Evolutionary conservation across 352 stramenopile genomes (phyloP).

Genomic region (Plasmopara muralis): DNA sequence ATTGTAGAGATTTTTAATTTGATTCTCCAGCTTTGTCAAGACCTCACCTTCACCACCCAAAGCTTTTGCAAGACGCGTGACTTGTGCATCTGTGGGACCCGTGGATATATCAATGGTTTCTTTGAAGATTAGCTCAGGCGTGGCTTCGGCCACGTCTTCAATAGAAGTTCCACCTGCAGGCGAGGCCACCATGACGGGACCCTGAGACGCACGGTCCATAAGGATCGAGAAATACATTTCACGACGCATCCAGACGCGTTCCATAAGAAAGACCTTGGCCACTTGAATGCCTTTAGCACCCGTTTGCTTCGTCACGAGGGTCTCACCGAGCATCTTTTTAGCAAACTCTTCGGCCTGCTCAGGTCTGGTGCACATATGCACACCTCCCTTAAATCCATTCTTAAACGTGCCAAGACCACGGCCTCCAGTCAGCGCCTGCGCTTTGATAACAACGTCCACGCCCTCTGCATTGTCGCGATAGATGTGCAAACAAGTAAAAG

Average conservation of each 20-base stretch:
- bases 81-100: constrained; percentile 83
- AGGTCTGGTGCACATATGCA: constrained; percentile 93
- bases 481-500: neutral
- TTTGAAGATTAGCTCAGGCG: constrained; percentile 91
- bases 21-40: constrained; percentile 54
- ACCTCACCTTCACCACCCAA: constrained; percentile 54
- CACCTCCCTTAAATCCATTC: constrained; percentile 96
- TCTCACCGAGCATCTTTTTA: constrained; percentile 90
- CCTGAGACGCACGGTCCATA: constrained; percentile 94
- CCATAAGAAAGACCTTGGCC: constrained; percentile 89
- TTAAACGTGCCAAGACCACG: constrained; percentile 94
- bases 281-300: constrained; percentile 82
- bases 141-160: constrained; percentile 94
- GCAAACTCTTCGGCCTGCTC: constrained; percentile 76
- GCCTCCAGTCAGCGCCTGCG: constrained; percentile 95
- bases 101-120: constrained; percentile 93
- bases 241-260: constrained; percentile 89
- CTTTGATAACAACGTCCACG: constrained; percentile 94
- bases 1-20: constrained; percentile 90
- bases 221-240: constrained; percentile 99
- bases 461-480: constrained; percentile 30
- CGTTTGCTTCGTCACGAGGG: constrained; percentile 96
- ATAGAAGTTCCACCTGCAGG: constrained; percentile 92
- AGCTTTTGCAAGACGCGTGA: constrained; percentile 63
- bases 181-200: constrained; percentile 95